Evolutionary conservation across 352 stramenopile genomes (phyloP).

Genomic region (Globisporangium nodosum): DNA sequence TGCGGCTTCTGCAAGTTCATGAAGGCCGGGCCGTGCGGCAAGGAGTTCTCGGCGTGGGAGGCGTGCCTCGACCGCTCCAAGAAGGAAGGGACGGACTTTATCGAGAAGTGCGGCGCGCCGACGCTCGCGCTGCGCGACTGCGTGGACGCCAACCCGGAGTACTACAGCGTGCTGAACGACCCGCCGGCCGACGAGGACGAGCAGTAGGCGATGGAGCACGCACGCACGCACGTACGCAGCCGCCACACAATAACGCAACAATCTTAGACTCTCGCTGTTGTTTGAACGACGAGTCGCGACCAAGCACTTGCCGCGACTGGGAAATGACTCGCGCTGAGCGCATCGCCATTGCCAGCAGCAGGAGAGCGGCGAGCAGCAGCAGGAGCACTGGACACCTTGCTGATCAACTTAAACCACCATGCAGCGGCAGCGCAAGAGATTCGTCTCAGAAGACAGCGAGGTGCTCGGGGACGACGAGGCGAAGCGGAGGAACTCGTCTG

Average conservation of each 20-base stretch:
- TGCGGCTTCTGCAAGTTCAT: constrained; percentile 91
- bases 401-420: background rate
- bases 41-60: constrained; percentile 79
- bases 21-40: constrained; percentile 81
- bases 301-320: background rate
- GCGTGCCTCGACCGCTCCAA: constrained; percentile 76
- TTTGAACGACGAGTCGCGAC: background rate
- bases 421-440: background rate
- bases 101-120: constrained; percentile 69
- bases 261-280: background rate
- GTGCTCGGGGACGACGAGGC: constrained; percentile 6
- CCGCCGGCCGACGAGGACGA: constrained; percentile 33
- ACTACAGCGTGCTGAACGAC: constrained; percentile 83
- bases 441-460: constrained; percentile 3
- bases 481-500: background rate
- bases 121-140: constrained; percentile 80
- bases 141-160: constrained; percentile 84
- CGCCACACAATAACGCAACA: background rate
- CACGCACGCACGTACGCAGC: background rate
- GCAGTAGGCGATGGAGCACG: constrained; percentile 4
- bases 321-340: background rate
- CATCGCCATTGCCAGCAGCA: background rate
- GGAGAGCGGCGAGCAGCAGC: background rate
- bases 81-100: constrained; percentile 65
- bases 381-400: background rate